Evolutionary conservation across 257 asterid species (phyloP).

Genomic region (Cruciata laevipes): DNA sequence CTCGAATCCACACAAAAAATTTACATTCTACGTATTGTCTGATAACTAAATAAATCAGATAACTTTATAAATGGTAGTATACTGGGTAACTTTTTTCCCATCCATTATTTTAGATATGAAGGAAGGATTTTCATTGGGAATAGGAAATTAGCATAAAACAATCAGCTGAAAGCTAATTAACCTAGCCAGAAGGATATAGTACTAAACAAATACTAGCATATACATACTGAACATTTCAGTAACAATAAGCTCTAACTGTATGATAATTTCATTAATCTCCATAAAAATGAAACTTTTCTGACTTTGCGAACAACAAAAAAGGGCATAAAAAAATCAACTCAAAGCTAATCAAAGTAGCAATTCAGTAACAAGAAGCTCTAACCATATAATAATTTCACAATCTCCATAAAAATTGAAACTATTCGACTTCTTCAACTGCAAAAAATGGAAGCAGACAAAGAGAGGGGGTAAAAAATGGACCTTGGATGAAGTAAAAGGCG

Average conservation of each 20-base stretch:
- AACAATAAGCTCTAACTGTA: not conserved
- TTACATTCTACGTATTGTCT: no score
- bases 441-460: not conserved
- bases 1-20: not conserved
- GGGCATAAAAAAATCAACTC: not conserved
- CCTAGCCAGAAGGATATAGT: not conserved
- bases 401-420: not conserved
- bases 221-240: not conserved
- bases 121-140: not conserved
- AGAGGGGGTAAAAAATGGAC: constrained; percentile 20
- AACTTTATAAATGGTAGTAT: not conserved
- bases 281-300: not conserved
- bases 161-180: not conserved
- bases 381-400: no score
- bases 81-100: not conserved
- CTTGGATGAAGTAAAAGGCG: constrained; percentile 59
- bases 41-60: not conserved
- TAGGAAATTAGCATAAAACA: not conserved
- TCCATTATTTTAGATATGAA: not conserved
- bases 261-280: not conserved
- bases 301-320: not conserved
- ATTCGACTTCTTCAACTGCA: not conserved
- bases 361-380: not conserved
- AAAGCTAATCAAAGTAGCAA: not conserved
- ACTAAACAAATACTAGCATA: not conserved